Conservation (phyloP, 2,329 filamentous ascomycete genomes). For the Fusarium anguioides region DNA sequence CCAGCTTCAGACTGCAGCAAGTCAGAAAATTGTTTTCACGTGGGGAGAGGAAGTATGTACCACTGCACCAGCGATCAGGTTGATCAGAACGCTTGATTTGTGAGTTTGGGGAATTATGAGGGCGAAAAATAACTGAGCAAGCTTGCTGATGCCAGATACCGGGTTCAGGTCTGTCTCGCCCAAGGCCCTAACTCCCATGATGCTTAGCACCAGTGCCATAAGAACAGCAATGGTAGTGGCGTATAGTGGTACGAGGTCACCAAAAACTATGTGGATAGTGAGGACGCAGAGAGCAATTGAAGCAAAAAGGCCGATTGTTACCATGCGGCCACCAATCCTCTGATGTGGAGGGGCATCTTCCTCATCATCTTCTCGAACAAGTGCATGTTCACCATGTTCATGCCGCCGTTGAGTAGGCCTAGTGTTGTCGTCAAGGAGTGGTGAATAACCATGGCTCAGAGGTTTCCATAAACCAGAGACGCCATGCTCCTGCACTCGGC, state of each 20-base stretch:
- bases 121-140: conserved; percentile 95
- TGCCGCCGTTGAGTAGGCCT: conserved; percentile 3
- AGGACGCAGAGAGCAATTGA: conserved; percentile 84
- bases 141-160: conserved; percentile 94
- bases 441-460: conserved; percentile 39
- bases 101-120: conserved; percentile 84
- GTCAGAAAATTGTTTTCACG: background rate
- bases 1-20: conserved; percentile 60
- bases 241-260: conserved; percentile 80
- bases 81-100: conserved; percentile 91
- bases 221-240: conserved; percentile 82
- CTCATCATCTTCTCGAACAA: conserved; percentile 59
- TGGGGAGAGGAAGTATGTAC: conserved; percentile 46
- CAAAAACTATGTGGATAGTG: conserved; percentile 86
- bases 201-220: conserved; percentile 81
- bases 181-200: conserved; percentile 77
- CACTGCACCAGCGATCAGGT: conserved; percentile 91
- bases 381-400: conserved; percentile 14
- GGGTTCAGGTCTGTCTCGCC: conserved; percentile 94
- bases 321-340: conserved; percentile 77
- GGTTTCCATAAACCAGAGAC: conserved; percentile 37
- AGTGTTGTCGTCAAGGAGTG: conserved; percentile 30
- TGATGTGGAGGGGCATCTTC: conserved; percentile 88
- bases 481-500: conserved; percentile 34
- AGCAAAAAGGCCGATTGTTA: conserved; percentile 77